Conservation (phyloP, 495 filamentous ascomycete genomes). For the Penicillium paxilli region DNA sequence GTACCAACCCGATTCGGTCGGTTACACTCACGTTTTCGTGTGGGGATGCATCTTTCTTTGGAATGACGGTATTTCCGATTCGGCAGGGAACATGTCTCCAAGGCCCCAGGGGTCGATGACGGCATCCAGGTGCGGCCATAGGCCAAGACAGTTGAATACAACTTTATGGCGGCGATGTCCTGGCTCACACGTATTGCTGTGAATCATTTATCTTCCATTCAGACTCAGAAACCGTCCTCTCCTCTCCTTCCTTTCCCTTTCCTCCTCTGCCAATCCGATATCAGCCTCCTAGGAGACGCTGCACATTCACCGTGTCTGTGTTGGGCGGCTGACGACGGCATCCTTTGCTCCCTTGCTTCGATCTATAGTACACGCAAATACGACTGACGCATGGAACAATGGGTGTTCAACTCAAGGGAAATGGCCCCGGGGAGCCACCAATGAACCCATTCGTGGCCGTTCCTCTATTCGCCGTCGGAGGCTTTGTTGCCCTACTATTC, state of each 20-base stretch:
- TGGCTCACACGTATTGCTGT: not conserved
- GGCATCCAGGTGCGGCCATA: slow-evolving; percentile 17
- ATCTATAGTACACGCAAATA: not conserved
- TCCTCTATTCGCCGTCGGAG: slow-evolving; percentile 35
- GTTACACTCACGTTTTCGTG: slow-evolving; percentile 24
- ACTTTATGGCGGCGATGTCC: slow-evolving; percentile 8
- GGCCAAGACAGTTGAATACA: slow-evolving; percentile 9
- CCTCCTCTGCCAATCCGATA: slow-evolving; percentile 5
- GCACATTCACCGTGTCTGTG: slow-evolving; percentile 7
- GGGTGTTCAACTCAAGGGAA: slow-evolving; percentile 31
- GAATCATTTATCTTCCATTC: not conserved
- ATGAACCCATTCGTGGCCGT: slow-evolving; percentile 41
- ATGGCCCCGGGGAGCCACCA: slow-evolving; percentile 27
- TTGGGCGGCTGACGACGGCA: slow-evolving; percentile 15
- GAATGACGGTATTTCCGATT: slow-evolving; percentile 21
- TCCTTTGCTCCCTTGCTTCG: not conserved
- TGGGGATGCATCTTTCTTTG: not conserved
- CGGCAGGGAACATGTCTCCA: slow-evolving; percentile 2
- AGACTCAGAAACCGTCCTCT: not conserved
- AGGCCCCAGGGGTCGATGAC: slow-evolving; percentile 26
- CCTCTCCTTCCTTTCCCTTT: not conserved
- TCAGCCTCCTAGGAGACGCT: slow-evolving; percentile 14
- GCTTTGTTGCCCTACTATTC: slow-evolving; percentile 26
- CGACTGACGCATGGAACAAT: slow-evolving; percentile 21
- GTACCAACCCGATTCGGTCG: slow-evolving; percentile 14